phyloP scores from a whole-genome alignment of 305 asterid species.

The Fraxinus sp. region DNA sequence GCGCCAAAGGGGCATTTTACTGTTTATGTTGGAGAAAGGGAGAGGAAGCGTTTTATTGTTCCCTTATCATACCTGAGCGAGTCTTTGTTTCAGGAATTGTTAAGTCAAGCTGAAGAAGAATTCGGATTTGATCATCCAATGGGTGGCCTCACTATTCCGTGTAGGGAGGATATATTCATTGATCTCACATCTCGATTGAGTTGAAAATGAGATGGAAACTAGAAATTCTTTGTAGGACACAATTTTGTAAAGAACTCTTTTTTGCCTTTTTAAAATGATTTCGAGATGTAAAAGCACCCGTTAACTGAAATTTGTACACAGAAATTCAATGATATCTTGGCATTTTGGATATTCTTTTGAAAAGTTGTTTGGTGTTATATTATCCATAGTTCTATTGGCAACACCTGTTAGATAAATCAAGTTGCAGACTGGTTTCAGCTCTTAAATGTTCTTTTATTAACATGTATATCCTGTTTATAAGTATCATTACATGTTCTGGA shows the following conservation, averaged over 20 bases:
- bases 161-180: constrained; percentile 28
- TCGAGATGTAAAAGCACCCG: neutral
- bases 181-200: constrained; percentile 27
- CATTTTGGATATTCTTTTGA: neutral
- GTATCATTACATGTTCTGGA: neutral
- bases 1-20: constrained; percentile 39
- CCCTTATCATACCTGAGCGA: constrained; percentile 34
- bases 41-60: constrained; percentile 32
- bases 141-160: constrained; percentile 45
- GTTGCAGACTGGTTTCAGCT: neutral
- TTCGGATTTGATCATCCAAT: neutral
- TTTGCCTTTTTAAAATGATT: neutral
- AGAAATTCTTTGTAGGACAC: neutral
- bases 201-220: neutral
- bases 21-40: constrained; percentile 38
- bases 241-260: neutral
- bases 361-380: neutral
- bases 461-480: no score
- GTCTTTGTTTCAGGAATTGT: constrained; percentile 38
- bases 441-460: neutral
- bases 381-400: neutral
- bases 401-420: neutral
- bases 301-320: neutral
- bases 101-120: constrained; percentile 8
- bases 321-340: neutral